Evolutionary conservation across 306 rosid genomes (phyloP), one percentile per base, ranked within the genome.

Genomic region (Oemleria cerasiformis): DNA sequence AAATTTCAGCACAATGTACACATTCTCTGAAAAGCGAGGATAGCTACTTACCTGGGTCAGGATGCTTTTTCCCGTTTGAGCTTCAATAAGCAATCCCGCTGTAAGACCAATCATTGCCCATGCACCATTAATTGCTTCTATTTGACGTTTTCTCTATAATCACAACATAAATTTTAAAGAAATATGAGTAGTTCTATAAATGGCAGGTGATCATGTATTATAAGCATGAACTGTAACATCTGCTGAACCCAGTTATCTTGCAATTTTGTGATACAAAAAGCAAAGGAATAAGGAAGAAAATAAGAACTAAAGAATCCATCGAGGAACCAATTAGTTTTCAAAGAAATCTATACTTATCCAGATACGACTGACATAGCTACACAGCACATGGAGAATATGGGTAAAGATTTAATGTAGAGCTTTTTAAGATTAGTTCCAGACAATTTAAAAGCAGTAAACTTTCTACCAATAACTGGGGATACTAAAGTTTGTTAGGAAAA

Each of bases 81-180:
- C 94, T 84, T 93, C 97, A 50, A 88, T 77, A 63, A 91, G 88
- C 69, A 93, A 85, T 68, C 96, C 97, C 12, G 85, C 91, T 0
- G 98, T 87, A 66, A 94, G 91, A 56, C 97, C 98, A 60, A 91
- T 85, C 95, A 94, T 94, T 50, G 98, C 98, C 97, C 96, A 91
- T 45, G 97, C 98, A 69, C 97, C 98, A 71, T 94, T 94, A 7
- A 91, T 86, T 45, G 97, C 96, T 77, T 94, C 98, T 71, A 94
- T 86, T 83, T 83, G 91, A 50, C 94, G 92, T 65, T 80, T 82
- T 79, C 89, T 89, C 97, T 94, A 67, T 76, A 75, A 58, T 77
- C 80, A 79, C 61, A 71, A 41, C 81, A 73, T 36, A 45, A 68
- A 54, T 79, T 75, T 68, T 23, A 51, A 73, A 44, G 70, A 74